Evolutionary conservation across 495 filamentous ascomycete genomes (phyloP).

Genomic region (Tetracladium marchalianum): DNA sequence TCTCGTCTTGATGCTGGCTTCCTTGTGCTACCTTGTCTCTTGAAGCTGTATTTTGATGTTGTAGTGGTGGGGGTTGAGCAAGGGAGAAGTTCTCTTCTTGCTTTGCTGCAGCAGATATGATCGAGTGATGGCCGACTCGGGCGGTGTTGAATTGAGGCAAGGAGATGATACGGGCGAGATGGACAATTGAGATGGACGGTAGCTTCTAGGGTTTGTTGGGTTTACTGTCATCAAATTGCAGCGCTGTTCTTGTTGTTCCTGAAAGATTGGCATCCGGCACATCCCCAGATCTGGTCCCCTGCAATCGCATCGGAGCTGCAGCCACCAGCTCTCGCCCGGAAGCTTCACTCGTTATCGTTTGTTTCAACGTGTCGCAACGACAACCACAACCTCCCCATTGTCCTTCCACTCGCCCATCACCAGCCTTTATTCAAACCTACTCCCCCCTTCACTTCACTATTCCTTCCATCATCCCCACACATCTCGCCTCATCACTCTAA

Average conservation of each 20-base stretch:
- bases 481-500: neutral
- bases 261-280: neutral
- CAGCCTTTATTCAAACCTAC: constrained; percentile 1
- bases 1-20: neutral
- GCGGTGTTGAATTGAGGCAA: no score
- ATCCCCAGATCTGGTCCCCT: no score
- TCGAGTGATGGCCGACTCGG: no score
- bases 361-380: no score
- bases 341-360: neutral
- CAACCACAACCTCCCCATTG: neutral
- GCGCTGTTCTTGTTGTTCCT: neutral
- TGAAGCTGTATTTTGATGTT: neutral
- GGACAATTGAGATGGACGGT: no score
- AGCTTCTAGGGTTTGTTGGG: no score
- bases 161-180: no score
- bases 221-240: neutral
- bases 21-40: neutral
- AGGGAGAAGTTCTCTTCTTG: no score
- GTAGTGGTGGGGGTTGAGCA: no score
- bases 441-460: neutral
- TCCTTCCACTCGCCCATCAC: neutral
- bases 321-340: neutral
- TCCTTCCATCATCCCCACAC: neutral
- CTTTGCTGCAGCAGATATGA: no score
- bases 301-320: neutral